Evolutionary conservation across 192 early-diverging fungal species (phyloP), one percentile per base, ranked within the genome.

Genomic region (Martensiomyces pterosporus): DNA sequence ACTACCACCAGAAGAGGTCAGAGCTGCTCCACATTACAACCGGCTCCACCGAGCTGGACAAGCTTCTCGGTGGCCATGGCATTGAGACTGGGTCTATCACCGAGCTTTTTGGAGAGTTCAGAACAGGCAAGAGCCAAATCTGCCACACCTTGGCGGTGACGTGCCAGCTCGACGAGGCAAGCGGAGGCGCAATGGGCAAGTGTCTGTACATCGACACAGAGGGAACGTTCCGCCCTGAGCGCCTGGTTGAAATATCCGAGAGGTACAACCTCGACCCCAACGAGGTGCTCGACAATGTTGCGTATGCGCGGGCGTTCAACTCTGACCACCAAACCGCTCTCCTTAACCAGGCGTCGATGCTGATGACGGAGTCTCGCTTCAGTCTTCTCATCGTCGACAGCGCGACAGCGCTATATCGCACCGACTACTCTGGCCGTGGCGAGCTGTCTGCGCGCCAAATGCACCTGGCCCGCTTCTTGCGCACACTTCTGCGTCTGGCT

Each of bases 121-220:
- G 95, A 40, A 98, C 95, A 5, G 95, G 95, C 52, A 98, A 98
- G 70, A 94, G 88, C 49, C 95, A 98, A 60, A 52, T 98, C 10
- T 97, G 95, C 64, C 95, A 98, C 49, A 93, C 87, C 21, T 68
- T 98, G 26, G 92, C 95, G 4, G 93, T 98, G 17, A 91, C 87
- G n/a, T 92, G 91, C 52, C 95, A 97, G 79, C 78, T 98, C 24
- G 93, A 94, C 13, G 74, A 80, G 23, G 77, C 85, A 19, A 87
- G 89, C 82, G 90, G 89, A 16, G 95, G 95, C 4, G 95, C 85
- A 3, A 90, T 90, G 67, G 95, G 95, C 35, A 92, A 89, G 52
- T 95, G 93, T 40, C 60, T 98, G 49, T 98, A 94, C 59, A 92
- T 98, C 45, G 95, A 98, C 57, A 95, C 92, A 0, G 95, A 98